These are phyloP conservation scores for Dianthus caryophyllus DNA, from an alignment of 148 eudicot species.

Conservation along the genomic window DNA sequence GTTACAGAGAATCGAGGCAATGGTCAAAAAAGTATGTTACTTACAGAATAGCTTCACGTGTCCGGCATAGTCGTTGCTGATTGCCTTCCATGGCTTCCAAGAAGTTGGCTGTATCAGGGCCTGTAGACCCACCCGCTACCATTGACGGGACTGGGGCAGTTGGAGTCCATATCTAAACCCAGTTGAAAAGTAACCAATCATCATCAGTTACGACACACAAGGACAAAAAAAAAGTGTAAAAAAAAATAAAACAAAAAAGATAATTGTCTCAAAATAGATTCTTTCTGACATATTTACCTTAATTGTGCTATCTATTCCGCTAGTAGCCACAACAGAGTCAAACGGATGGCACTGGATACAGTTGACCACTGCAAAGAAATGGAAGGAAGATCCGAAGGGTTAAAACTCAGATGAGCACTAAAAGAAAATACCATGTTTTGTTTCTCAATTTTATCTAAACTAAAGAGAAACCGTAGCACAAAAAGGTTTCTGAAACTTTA, in stretches of 20 bases:
- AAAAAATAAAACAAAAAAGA: neutral
- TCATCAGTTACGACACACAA: neutral
- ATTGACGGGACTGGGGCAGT: conserved; percentile 58
- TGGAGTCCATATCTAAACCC: conserved; percentile 84
- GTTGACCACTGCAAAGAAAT: conserved; percentile 68
- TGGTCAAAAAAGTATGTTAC: conserved; percentile 17
- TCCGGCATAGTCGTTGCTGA: conserved; percentile 62
- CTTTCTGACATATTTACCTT: conserved; percentile 48
- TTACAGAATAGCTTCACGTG: conserved; percentile 77
- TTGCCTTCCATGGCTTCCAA: conserved; percentile 81
- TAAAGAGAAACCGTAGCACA: too few species aligned
- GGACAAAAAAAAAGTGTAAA: neutral
- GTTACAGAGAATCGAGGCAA: neutral
- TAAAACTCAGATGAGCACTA: neutral
- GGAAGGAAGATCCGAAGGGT: neutral
- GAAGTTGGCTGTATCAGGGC: conserved; percentile 56
- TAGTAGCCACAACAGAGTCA: conserved; percentile 87
- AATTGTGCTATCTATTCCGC: conserved; percentile 90
- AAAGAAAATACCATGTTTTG: too few species aligned
- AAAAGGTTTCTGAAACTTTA: conserved; percentile 24
- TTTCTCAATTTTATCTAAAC: too few species aligned
- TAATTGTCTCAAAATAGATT: neutral
- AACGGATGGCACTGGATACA: conserved; percentile 94
- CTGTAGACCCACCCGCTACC: conserved; percentile 64
- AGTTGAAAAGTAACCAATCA: conserved; percentile 12